Conservation (phyloP, 805 yeast genomes). For the Saccharomycopsis sp. region DNA sequence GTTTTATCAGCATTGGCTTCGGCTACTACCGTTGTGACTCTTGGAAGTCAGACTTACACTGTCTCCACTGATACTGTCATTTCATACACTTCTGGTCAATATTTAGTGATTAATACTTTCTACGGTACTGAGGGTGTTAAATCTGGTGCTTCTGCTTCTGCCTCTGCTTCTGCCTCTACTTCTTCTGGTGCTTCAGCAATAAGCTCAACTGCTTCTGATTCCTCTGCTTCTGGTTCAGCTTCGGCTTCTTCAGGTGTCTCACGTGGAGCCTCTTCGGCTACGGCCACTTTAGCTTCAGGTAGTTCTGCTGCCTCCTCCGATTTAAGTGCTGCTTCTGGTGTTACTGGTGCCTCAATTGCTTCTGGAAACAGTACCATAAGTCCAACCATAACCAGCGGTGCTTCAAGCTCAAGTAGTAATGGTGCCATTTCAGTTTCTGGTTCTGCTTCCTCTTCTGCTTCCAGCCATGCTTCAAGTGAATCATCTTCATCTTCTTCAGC, state of each 20-base stretch:
- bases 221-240: slow-evolving; percentile 12
- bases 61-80: slow-evolving; percentile 19
- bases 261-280: slow-evolving; percentile 18
- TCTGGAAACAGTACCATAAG: slow-evolving; percentile 21
- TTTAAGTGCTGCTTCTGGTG: slow-evolving; percentile 21
- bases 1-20: slow-evolving; percentile 9
- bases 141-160: background rate
- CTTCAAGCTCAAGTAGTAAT: slow-evolving; percentile 21
- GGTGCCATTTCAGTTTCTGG: slow-evolving; percentile 23
- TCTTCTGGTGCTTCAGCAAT: slow-evolving; percentile 6
- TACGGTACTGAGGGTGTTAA: slow-evolving; percentile 14
- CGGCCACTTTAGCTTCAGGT: slow-evolving; percentile 11
- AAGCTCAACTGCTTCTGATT: slow-evolving; percentile 5
- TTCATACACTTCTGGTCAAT: slow-evolving; percentile 20
- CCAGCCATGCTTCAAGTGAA: slow-evolving; percentile 7
- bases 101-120: slow-evolving; percentile 20
- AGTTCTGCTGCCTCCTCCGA: too few species aligned
- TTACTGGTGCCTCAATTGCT: slow-evolving; percentile 17
- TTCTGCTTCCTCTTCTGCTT: slow-evolving; percentile 17
- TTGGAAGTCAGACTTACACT: slow-evolving; percentile 2
- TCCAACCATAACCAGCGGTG: slow-evolving; percentile 17
- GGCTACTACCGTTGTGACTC: slow-evolving; percentile 17
- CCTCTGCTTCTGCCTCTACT: slow-evolving; percentile 5
- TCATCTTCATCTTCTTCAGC: background rate
- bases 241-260: slow-evolving; percentile 22